Conservation (phyloP, 345 rosid genomes). For the Acer campestre region DNA sequence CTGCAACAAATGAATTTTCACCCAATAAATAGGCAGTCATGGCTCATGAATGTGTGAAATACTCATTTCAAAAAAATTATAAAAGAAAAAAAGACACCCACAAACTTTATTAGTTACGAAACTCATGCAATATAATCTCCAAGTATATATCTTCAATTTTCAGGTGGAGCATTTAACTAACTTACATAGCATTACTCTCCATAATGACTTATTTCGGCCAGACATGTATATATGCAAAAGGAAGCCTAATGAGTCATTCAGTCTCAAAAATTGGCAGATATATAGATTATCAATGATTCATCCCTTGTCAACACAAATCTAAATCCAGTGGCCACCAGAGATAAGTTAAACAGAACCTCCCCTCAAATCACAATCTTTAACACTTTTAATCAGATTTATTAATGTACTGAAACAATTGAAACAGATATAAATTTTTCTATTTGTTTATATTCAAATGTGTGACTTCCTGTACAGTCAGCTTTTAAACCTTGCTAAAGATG, state of each 20-base stretch:
- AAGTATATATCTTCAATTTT: not conserved
- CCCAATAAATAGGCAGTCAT: not conserved
- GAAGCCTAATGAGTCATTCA: not conserved
- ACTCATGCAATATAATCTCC: not conserved
- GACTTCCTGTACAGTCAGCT: not conserved
- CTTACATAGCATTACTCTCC: not conserved
- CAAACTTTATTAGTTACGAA: not conserved
- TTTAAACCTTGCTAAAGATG: not conserved
- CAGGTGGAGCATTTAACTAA: not conserved
- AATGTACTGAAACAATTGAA: not conserved
- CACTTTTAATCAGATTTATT: not conserved
- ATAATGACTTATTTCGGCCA: not conserved
- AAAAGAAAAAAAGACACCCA: too few species aligned
- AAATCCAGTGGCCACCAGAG: not conserved
- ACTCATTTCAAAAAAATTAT: not conserved
- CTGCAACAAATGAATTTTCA: constrained; percentile 35
- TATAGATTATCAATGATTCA: not conserved
- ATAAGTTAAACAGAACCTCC: constrained; percentile 1
- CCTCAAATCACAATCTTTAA: not conserved
- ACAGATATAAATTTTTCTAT: not conserved
- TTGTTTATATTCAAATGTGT: not conserved
- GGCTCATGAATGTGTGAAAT: not conserved
- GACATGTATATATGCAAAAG: not conserved
- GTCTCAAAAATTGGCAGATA: not conserved
- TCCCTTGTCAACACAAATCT: not conserved